Conservation (phyloP, 2,329 filamentous ascomycete species). For the Fusarium temperatum region DNA sequence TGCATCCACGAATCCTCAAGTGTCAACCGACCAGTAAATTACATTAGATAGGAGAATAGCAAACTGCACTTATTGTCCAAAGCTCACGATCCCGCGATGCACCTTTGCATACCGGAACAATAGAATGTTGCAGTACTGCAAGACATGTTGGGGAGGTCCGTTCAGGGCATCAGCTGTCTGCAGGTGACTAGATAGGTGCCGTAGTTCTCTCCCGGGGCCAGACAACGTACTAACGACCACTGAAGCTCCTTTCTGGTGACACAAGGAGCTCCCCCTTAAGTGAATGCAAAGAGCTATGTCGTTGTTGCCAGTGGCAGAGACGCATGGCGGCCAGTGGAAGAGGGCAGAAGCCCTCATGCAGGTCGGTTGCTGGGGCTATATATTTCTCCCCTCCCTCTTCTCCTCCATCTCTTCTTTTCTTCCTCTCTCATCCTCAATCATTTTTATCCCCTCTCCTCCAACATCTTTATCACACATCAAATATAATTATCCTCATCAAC, state of each 20-base stretch:
- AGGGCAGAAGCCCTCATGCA: background rate
- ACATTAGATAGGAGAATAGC: background rate
- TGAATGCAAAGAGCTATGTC: accelerated
- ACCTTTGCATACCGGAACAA: background rate
- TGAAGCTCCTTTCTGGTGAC: background rate
- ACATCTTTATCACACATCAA: background rate
- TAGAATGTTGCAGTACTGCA: accelerated
- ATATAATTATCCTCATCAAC: background rate
- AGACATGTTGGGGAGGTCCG: no score
- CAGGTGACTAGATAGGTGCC: background rate
- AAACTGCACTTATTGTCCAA: background rate
- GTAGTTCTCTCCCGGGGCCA: background rate
- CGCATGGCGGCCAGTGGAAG: no score
- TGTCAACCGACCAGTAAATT: background rate
- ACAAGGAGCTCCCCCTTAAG: background rate
- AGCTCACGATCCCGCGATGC: accelerated
- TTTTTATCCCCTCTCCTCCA: background rate
- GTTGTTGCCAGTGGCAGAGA: background rate
- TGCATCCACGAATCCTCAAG: background rate
- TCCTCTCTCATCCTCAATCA: background rate
- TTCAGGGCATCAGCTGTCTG: background rate
- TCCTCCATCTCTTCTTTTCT: background rate
- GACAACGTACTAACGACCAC: background rate
- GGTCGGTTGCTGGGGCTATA: background rate
- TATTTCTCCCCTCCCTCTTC: background rate